phyloP scores from a whole-genome alignment of 2,329 filamentous ascomycete genomes.

The Pezicula radicicola region DNA sequence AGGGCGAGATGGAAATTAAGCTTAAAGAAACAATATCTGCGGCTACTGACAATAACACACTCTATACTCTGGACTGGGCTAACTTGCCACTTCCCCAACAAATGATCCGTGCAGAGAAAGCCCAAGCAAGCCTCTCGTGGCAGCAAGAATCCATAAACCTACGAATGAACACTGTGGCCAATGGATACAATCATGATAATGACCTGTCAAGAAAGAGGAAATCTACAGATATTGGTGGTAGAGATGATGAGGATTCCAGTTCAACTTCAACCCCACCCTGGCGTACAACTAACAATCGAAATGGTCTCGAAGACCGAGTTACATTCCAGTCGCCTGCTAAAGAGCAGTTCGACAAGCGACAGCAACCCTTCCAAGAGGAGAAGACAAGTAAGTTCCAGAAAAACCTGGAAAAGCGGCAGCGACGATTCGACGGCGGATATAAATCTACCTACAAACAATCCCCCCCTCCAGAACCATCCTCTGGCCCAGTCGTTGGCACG shows the following conservation, averaged over 20 bases:
- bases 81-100: conserved; percentile 80
- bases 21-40: conserved; percentile 82
- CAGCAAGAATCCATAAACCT: conserved; percentile 24
- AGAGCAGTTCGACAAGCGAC: conserved; percentile 39
- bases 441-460: conserved; percentile 50
- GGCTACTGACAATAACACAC: conserved; percentile 69
- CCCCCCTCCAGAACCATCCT: conserved; percentile 52
- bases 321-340: conserved; percentile 37
- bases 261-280: conserved; percentile 59
- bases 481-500: conserved; percentile 79
- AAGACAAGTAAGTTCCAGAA: conserved; percentile 83
- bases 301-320: conserved; percentile 70
- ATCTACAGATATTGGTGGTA: conserved; percentile 61
- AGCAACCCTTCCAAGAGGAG: conserved; percentile 44
- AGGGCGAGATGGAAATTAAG: conserved; percentile 75
- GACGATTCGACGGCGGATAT: conserved; percentile 74
- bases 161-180: conserved; percentile 9
- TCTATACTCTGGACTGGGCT: conserved; percentile 80
- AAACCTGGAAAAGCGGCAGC: conserved; percentile 82
- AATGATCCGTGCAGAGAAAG: conserved; percentile 66
- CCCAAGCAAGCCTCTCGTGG: conserved; percentile 38
- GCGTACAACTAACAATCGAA: conserved; percentile 63
- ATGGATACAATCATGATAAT: conserved; percentile 7
- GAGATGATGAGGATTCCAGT: conserved; percentile 42
- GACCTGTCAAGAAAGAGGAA: conserved; percentile 72